Conservation (phyloP, 2,329 filamentous ascomycete species). For the Alternaria atra region DNA sequence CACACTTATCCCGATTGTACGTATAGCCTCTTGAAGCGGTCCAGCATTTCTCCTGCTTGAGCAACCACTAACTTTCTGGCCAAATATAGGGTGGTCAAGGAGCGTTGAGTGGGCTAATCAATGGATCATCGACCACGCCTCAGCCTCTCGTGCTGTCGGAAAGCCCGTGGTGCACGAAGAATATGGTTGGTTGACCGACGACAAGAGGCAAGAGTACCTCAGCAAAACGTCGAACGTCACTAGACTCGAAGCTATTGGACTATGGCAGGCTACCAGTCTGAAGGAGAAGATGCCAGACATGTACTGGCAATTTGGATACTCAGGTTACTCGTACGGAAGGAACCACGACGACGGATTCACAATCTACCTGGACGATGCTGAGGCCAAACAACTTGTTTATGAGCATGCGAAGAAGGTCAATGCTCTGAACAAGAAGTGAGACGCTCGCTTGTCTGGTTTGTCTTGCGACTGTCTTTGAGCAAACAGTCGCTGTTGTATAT, state of each 20-base stretch:
- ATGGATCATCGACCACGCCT: constrained; percentile 65
- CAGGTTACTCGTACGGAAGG: constrained; percentile 61
- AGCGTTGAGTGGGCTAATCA: constrained; percentile 62
- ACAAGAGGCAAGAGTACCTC: constrained; percentile 58
- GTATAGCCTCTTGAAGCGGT: neutral
- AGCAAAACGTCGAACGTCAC: constrained; percentile 56
- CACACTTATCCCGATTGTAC: constrained; percentile 64
- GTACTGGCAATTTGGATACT: constrained; percentile 66
- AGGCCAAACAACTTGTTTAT: constrained; percentile 1
- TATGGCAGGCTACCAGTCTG: constrained; percentile 61
- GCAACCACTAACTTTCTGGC: neutral
- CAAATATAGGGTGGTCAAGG: constrained; percentile 33
- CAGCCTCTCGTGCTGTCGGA: constrained; percentile 51
- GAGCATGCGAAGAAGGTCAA: constrained; percentile 5
- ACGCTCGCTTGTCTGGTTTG: neutral
- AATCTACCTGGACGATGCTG: constrained; percentile 59
- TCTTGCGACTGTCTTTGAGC: neutral
- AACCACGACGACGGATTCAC: constrained; percentile 67
- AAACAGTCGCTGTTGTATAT: neutral
- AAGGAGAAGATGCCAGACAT: constrained; percentile 62
- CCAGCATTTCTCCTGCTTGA: neutral
- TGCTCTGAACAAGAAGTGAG: neutral
- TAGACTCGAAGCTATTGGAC: constrained; percentile 56
- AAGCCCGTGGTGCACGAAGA: constrained; percentile 67
- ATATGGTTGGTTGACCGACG: constrained; percentile 64